These are phyloP conservation scores for Amanita jacksonii DNA, from an alignment of 768 basidiomycete genomes.

Conservation along the genomic window DNA sequence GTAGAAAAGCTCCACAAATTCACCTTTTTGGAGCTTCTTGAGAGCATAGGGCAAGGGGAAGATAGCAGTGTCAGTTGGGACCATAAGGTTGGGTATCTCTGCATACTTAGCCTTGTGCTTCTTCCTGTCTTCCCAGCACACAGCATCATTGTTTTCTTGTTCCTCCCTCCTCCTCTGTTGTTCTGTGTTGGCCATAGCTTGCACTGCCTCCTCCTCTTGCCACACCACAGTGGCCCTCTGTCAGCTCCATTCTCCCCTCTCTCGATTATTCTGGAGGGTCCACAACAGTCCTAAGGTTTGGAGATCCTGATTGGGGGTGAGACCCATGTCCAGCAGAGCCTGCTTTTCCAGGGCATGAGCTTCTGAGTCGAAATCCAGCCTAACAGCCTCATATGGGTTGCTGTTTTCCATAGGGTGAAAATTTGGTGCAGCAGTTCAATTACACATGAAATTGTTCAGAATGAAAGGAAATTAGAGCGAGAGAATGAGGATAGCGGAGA, in stretches of 20 bases:
- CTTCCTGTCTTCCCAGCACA: neutral
- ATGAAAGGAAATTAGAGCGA: neutral
- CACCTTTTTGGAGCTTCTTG: neutral
- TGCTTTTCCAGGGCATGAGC: neutral
- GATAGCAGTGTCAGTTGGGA: neutral
- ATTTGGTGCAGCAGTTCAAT: neutral
- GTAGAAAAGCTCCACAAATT: conserved; percentile 1
- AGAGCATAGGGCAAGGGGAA: neutral
- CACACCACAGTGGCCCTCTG: no score
- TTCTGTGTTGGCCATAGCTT: neutral
- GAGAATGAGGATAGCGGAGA: neutral
- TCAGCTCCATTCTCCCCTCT: neutral
- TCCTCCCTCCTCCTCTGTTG: neutral
- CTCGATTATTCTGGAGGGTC: neutral
- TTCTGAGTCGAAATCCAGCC: neutral
- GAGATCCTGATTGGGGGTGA: neutral
- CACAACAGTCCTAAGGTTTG: neutral
- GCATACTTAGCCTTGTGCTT: neutral
- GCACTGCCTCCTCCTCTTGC: no score
- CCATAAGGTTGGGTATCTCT: neutral
- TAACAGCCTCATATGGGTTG: neutral
- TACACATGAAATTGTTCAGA: neutral
- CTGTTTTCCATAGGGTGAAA: neutral
- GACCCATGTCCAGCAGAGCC: neutral
- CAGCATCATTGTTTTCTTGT: neutral